Conservation (phyloP, 2,329 filamentous ascomycete species). For the Aaosphaeria pasadenensis region DNA sequence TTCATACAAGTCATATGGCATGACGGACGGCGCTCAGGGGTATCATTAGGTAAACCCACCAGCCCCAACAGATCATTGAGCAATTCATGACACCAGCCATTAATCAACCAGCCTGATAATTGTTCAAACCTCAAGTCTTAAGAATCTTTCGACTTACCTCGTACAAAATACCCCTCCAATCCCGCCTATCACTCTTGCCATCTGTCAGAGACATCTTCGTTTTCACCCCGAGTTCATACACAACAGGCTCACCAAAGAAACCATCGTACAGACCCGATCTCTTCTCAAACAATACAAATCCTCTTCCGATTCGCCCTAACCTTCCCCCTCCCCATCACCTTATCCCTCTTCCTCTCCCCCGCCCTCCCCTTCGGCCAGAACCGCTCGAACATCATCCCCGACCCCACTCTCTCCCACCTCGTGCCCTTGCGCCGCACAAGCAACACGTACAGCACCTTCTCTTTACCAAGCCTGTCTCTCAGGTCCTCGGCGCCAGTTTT, state of each 20-base stretch:
- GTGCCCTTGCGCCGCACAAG: neutral
- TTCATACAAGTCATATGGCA: too few relatives aligned
- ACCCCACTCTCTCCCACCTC: neutral
- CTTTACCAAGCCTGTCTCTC: neutral
- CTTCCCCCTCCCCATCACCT: neutral
- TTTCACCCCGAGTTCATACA: neutral
- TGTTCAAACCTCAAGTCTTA: too few relatives aligned
- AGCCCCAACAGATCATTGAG: too few relatives aligned
- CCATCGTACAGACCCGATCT: neutral
- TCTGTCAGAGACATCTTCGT: neutral
- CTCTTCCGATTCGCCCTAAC: neutral
- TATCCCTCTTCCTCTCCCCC: too few relatives aligned
- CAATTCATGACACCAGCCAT: too few relatives aligned
- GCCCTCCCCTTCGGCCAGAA: neutral
- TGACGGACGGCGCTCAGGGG: too few relatives aligned
- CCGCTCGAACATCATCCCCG: neutral
- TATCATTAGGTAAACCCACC: too few relatives aligned
- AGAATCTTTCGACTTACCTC: too few relatives aligned
- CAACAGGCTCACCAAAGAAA: neutral
- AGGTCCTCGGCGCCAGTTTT: too few relatives aligned
- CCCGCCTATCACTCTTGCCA: neutral
- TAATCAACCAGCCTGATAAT: neutral
- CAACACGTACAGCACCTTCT: neutral
- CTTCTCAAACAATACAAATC: neutral
- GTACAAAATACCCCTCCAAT: neutral